Base-by-base conservation (phyloP, 2,329 filamentous ascomycete species). In the Aspergillus viridinutans region DNA sequence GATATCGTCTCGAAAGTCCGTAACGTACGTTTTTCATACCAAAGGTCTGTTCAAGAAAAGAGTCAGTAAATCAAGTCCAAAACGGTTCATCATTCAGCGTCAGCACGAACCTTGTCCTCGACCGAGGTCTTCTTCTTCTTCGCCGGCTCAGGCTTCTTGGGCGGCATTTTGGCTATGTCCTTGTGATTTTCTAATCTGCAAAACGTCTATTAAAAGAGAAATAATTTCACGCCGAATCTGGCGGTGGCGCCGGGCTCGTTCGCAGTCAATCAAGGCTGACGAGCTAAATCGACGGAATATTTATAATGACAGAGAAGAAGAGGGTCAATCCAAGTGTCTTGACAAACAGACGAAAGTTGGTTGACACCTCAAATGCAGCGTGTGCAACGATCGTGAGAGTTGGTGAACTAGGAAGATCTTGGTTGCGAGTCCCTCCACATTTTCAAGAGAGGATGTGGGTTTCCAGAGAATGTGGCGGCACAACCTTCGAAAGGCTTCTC, bases 21-120 rank as follows among this genome's bases (percentile, higher is more conserved):
- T 58, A 55, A 75, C 77, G 66, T 76, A 82, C 80, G 74, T 99
- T 99, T 80, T 99, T 99, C 94, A 99, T 97, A 68, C 94, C 94
- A 82, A 99, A 99, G 50, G 94, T 96, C 80, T 82, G 58, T 49
- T 25, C 14, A 49, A 9, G 42, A 45, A 38, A 10, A 57, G 51
- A 47, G 48, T 56, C 68, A 55, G 70, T 64, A 57, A 48, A 48
- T 54, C n/a, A 48, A 20, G 28, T 49, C 59, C 25, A 45, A 54
- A 65, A 61, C 55, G 29, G 50, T 23, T 49, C 29, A 20, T 21
- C 3, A 20, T 43, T 54, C 17, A 45, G 50, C 25, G 49, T 47
- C 58, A 50, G 48, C 23, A 62, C 73, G 61, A 61, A 81, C 79
- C 78, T 93, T 94, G 81, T 99, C 94, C 61, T 94, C 91, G 62